Evolutionary conservation across 495 filamentous ascomycete genomes (phyloP), one percentile per base, ranked within the genome.

Genomic region (Xylaria venustula): DNA sequence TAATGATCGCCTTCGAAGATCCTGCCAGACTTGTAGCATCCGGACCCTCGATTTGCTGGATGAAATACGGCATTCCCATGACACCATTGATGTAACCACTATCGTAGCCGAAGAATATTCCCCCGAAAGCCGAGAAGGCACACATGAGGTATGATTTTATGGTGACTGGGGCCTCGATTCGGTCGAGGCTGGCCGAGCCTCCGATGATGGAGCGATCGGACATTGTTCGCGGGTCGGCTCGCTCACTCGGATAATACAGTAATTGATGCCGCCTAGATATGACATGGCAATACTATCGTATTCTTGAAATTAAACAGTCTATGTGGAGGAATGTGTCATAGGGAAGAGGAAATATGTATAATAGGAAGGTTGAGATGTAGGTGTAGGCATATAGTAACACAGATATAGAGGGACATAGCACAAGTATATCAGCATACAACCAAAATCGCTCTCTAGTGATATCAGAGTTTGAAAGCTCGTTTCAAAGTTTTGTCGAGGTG

Each of bases 51-150:
- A 82, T 77, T 40, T 75, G 68, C 15, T 76, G 23, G 61, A 78
- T 76, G 73, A 84, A 82, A 69, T 77, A 72, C 53, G 70, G 32
- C 75, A 85, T 82, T 52, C 69, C 84, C 56, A 82, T 67, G 50
- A 87, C 83, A 52, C 85, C 84, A 68, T 76, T 81, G 73, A 88
- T 88, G 71, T 86, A 87, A 55, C 85, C 85, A 19, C 81, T 81
- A 63, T 88, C 85, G 61, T 85, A 87, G 25, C 84, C 84, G 75
- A 86, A 87, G 77, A 86, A 83, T 68, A 88, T 86, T 73, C 86
- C 86, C 54, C 86, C 86, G 68, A 89, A 88, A 9, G 85, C 80
- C 44, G 86, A 84, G 69, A 89, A 89, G 57, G 83, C 86, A 69
- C 86, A 88, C 77, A 89, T 83, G 28, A 88, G 71, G 69, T 89